phyloP scores from a whole-genome alignment of 192 early-diverging fungal genomes.

The Coemansia sp. region DNA sequence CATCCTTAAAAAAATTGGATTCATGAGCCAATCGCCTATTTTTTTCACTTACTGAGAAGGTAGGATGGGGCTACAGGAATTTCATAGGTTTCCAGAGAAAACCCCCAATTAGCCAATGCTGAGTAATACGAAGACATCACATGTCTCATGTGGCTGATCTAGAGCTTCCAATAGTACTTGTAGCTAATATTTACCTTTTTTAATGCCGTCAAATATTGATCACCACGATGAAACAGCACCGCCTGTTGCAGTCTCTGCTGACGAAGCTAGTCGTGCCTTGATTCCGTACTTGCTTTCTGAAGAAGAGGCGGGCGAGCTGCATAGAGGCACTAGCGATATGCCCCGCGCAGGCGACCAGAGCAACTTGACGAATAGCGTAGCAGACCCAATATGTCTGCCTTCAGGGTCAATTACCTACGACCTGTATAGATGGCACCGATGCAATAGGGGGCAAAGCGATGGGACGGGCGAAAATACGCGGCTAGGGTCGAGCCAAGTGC shows the following conservation, averaged over 20 bases:
- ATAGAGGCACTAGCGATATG: conserved; percentile 3
- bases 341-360: conserved; percentile 4
- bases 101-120: too few relatives aligned
- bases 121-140: not conserved
- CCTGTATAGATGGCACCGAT: conserved; percentile 79
- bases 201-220: not conserved
- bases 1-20: too few relatives aligned
- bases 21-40: too few relatives aligned
- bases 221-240: not conserved
- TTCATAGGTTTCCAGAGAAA: too few relatives aligned
- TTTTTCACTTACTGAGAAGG: too few relatives aligned
- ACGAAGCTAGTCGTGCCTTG: conserved; percentile 25
- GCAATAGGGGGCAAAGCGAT: not conserved
- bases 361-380: conserved; percentile 10
- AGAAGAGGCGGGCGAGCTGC: conserved; percentile 22
- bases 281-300: conserved; percentile 31
- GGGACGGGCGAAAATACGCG: conserved; percentile 28
- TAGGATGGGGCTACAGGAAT: too few relatives aligned
- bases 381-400: conserved; percentile 54
- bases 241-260: conserved; percentile 8
- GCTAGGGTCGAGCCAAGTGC: not conserved
- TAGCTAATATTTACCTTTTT: not conserved
- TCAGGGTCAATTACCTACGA: conserved; percentile 80
- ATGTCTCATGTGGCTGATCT: not conserved
- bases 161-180: too few relatives aligned